A percentile compares a stretch with the other conserved stretches of the same genome.
phyloP scores from a whole-genome alignment of 805 yeast species.

The Candida easanensis region DNA sequence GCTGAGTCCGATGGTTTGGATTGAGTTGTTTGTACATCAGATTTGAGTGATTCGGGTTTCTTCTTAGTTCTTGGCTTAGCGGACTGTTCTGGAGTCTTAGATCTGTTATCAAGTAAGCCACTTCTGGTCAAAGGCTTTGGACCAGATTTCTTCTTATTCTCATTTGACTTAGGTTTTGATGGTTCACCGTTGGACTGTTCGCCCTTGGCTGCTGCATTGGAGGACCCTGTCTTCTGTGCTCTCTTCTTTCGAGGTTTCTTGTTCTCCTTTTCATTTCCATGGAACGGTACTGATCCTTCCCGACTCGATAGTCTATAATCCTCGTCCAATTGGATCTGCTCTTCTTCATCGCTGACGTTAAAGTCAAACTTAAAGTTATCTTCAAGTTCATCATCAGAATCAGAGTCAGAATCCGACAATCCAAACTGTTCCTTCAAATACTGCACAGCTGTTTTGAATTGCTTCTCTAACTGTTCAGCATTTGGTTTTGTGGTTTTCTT shows the following conservation, averaged over 20 bases:
- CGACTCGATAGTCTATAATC: background rate
- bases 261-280: background rate
- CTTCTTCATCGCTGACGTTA: constrained; percentile 17
- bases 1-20: background rate
- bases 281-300: background rate
- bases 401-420: constrained; percentile 4
- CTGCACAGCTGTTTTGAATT: constrained; percentile 6
- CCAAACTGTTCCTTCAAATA: constrained; percentile 11
- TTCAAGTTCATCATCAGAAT: background rate
- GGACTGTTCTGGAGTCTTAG: background rate
- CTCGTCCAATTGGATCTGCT: constrained; percentile 16
- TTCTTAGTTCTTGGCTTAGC: background rate
- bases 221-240: background rate
- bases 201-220: background rate
- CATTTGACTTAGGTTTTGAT: background rate
- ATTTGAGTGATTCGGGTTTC: background rate
- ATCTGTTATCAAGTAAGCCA: constrained; percentile 1
- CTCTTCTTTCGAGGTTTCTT: background rate
- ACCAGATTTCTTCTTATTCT: background rate
- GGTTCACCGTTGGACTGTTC: background rate
- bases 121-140: constrained; percentile 9
- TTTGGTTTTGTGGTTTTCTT: too few species aligned
- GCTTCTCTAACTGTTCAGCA: background rate
- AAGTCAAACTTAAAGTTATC: constrained; percentile 7
- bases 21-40: background rate